phyloP scores from a whole-genome alignment of 2,329 filamentous ascomycete species.

The Phaeoacremonium minimum region DNA sequence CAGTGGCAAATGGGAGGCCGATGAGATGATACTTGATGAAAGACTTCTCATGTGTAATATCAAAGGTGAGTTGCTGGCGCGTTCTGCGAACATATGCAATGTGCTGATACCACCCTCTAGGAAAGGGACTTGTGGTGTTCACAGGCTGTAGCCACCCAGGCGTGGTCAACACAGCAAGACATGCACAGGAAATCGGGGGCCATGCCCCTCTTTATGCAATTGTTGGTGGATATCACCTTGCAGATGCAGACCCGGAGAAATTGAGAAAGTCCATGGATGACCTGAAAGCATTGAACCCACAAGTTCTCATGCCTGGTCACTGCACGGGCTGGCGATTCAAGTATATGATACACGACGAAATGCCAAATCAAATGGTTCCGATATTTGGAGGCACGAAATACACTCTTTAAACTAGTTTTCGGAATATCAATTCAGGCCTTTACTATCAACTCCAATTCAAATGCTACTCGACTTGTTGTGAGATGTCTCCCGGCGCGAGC shows the following conservation, averaged over 20 bases:
- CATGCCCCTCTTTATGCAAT: slow-evolving; percentile 40
- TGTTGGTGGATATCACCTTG: slow-evolving; percentile 50
- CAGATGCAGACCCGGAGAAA: slow-evolving; percentile 35
- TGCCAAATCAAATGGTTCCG: slow-evolving; percentile 44
- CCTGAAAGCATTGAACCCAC: slow-evolving; percentile 38
- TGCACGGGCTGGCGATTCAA: slow-evolving; percentile 54
- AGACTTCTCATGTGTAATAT: slow-evolving; percentile 48
- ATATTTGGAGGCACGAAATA: slow-evolving; percentile 42
- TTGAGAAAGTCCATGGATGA: slow-evolving; percentile 41
- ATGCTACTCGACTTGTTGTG: too few relatives aligned
- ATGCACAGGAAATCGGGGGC: slow-evolving; percentile 34
- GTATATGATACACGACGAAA: slow-evolving; percentile 43
- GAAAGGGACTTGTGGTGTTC: slow-evolving; percentile 48
- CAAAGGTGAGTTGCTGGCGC: slow-evolving; percentile 30
- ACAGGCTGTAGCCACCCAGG: slow-evolving; percentile 53
- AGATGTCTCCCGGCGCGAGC: too few relatives aligned
- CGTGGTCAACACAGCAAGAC: slow-evolving; percentile 44
- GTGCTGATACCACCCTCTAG: too few relatives aligned
- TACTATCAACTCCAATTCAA: too few relatives aligned
- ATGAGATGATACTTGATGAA: slow-evolving; percentile 47
- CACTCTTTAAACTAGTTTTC: too few relatives aligned
- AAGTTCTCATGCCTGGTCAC: slow-evolving; percentile 48
- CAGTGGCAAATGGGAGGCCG: slow-evolving; percentile 37
- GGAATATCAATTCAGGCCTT: too few relatives aligned
- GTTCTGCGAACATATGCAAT: not conserved